Percentiles rank a stretch among this genome's conserved stretches.
Conservation (phyloP, 2,329 filamentous ascomycete genomes). For the Xylariales sp. region DNA sequence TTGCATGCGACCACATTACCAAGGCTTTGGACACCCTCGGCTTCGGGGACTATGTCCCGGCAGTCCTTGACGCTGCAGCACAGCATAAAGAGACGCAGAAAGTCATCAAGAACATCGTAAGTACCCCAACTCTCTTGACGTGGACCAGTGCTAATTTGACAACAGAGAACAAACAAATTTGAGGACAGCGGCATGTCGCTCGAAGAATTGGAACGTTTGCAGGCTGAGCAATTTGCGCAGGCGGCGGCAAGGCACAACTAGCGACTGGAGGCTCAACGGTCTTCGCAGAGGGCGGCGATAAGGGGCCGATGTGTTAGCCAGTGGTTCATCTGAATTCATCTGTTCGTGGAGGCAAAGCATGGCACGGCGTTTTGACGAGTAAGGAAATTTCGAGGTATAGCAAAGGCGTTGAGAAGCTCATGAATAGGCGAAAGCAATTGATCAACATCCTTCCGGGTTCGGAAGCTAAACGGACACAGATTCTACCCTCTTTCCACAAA, state of each 20-base stretch:
- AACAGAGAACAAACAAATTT: conserved; percentile 90
- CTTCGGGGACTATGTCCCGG: conserved; percentile 86
- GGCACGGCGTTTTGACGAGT: conserved; percentile 9
- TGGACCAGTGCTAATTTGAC: conserved; percentile 52
- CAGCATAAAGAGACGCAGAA: conserved; percentile 87
- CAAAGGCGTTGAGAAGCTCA: conserved; percentile 9
- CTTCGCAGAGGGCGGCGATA: no score
- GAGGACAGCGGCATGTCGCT: conserved; percentile 89
- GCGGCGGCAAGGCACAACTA: conserved; percentile 25
- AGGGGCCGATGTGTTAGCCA: no score
- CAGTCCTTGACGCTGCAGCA: conserved; percentile 52
- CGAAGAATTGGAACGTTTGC: conserved; percentile 82
- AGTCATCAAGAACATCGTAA: conserved; percentile 41
- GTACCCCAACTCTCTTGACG: conserved; percentile 19
- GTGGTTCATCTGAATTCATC: conserved; percentile 2
- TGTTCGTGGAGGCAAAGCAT: conserved; percentile 7
- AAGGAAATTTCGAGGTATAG: conserved; percentile 7
- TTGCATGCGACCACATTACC: conserved; percentile 95
- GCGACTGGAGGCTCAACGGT: no score
- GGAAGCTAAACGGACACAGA: neutral
- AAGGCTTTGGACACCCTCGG: conserved; percentile 89
- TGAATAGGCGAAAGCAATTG: conserved; percentile 1
- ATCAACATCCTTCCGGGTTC: neutral
- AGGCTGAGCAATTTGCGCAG: conserved; percentile 80
- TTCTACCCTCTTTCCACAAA: neutral